These are phyloP conservation scores for Hirsutella minnesotensis DNA, from an alignment of 2,329 filamentous ascomycete species.

Conservation along the genomic window DNA sequence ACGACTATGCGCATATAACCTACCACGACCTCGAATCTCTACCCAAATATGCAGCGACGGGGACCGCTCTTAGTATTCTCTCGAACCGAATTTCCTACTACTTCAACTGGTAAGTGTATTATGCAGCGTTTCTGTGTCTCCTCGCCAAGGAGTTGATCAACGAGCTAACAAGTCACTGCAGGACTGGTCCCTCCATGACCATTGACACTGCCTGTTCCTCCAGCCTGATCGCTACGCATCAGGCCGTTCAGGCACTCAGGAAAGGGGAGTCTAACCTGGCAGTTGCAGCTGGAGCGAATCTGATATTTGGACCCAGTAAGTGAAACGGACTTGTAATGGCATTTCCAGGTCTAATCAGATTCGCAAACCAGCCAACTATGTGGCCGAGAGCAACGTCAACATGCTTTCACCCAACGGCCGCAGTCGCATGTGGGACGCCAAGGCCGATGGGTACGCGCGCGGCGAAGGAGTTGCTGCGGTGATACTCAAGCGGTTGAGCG, in stretches of 20 bases:
- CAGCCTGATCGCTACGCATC: slow-evolving; percentile 13
- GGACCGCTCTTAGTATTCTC: neutral
- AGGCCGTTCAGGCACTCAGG: slow-evolving; percentile 5
- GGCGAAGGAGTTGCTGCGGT: slow-evolving; percentile 24
- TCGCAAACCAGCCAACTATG: no score
- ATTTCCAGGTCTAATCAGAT: no score
- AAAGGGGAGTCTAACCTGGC: slow-evolving; percentile 18
- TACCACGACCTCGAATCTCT: neutral
- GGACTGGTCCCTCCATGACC: slow-evolving; percentile 11
- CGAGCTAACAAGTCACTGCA: no score
- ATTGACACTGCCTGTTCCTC: slow-evolving; percentile 26
- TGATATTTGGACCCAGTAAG: slow-evolving; percentile 22
- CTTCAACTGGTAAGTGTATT: slow-evolving; percentile 5
- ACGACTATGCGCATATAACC: neutral
- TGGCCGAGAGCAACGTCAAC: slow-evolving; percentile 4
- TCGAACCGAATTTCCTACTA: slow-evolving; percentile 2
- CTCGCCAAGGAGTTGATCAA: no score
- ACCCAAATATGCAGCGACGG: neutral
- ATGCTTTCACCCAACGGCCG: slow-evolving; percentile 7
- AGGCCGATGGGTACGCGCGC: slow-evolving; percentile 36
- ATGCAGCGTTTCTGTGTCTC: no score
- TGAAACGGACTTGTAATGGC: no score
- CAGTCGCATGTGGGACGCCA: slow-evolving; percentile 21
- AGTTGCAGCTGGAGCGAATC: slow-evolving; percentile 27
- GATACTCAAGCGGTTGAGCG: slow-evolving; percentile 30